Base-by-base conservation (phyloP, 2,329 filamentous ascomycete species). In the Coniochaeta hoffmannii region DNA sequence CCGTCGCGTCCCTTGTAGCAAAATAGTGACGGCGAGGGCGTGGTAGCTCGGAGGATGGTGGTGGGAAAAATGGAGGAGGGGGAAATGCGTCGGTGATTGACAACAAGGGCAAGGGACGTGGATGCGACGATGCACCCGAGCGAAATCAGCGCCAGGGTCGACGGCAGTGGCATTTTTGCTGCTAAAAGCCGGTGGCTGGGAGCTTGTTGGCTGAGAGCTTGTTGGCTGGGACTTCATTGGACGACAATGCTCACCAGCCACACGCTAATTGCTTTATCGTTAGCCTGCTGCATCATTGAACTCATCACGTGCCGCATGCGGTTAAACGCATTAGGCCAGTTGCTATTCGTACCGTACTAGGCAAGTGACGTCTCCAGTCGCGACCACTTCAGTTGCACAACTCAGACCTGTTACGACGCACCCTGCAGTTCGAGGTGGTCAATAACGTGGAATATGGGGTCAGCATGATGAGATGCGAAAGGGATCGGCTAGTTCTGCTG, bases 31-130 rank as follows among this genome's bases (percentile, higher is more conserved):
- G 50, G 22, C 50, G 34, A 53, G 10, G 41, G 11, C 22, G 41
- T 28, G 24, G 41, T 35, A 36, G 22, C 22, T 38, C 22, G 56
- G 57, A 60, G 57, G 55, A 55, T 50, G 55, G 59, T 56, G 56
- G 50, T 53, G 49, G 54, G 59, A 54, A n/a, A 58, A 58, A 55
- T 55, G 56, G 54, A 66, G 65, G 64, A 66, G 62, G 59, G 55
- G 57, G 58, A 55, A 46, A 59, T 56, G 57, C 58, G 61, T 61
- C 60, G 60, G 64, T 38, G 50, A 19, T 53, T 38, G 34, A 53
- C 50, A 28, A 53, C 49, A 51, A 51, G 49, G 49, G n/a, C 17
- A 34, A n/a, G 49, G 31, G 22, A 34, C 31, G 31, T 51, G 49
- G 49, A 28, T 51, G 31, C 24, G n/a, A 41, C 36, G 17, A 19